Conservation (phyloP, 2,329 filamentous ascomycete species). For the Paraphoma chrysanthemicola region DNA sequence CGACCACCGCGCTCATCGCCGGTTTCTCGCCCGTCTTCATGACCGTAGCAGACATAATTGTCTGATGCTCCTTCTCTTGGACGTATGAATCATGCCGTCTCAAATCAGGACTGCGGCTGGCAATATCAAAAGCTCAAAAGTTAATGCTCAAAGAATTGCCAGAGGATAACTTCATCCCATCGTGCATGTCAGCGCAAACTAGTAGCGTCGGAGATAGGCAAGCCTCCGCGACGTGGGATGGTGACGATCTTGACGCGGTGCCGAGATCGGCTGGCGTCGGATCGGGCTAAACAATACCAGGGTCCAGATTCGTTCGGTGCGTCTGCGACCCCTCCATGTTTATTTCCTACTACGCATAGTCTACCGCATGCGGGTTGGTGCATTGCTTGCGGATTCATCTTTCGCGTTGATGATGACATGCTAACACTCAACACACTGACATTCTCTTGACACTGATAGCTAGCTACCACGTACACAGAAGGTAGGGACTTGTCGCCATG, state of each 20-base stretch:
- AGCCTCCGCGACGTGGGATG: slow-evolving; percentile 39
- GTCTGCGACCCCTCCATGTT: slow-evolving; percentile 20
- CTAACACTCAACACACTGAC: not conserved
- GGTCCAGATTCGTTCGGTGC: slow-evolving; percentile 8
- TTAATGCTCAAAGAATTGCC: not conserved
- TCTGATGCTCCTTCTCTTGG: slow-evolving; percentile 9
- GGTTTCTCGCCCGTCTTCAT: slow-evolving; percentile 39
- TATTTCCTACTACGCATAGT: slow-evolving; percentile 1
- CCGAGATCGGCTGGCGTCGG: slow-evolving; percentile 31
- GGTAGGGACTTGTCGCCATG: slow-evolving; percentile 3
- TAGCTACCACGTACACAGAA: not conserved
- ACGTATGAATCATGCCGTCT: slow-evolving; percentile 30
- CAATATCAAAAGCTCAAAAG: not conserved
- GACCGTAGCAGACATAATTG: slow-evolving; percentile 45
- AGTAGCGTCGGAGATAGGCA: slow-evolving; percentile 35
- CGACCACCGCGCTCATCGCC: slow-evolving; percentile 31
- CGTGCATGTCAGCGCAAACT: slow-evolving; percentile 9
- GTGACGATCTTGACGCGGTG: slow-evolving; percentile 39
- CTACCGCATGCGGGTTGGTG: slow-evolving; percentile 1
- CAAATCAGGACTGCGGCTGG: not conserved
- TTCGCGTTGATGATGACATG: slow-evolving; percentile 5
- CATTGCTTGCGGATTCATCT: not conserved
- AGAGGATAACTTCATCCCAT: slow-evolving; percentile 1
- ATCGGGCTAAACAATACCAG: not conserved
- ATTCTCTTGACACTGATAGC: slow-evolving; percentile 3